These are phyloP conservation scores for Cladosporium halotolerans DNA, from an alignment of 2,329 filamentous ascomycete genomes.

Conservation along the genomic window DNA sequence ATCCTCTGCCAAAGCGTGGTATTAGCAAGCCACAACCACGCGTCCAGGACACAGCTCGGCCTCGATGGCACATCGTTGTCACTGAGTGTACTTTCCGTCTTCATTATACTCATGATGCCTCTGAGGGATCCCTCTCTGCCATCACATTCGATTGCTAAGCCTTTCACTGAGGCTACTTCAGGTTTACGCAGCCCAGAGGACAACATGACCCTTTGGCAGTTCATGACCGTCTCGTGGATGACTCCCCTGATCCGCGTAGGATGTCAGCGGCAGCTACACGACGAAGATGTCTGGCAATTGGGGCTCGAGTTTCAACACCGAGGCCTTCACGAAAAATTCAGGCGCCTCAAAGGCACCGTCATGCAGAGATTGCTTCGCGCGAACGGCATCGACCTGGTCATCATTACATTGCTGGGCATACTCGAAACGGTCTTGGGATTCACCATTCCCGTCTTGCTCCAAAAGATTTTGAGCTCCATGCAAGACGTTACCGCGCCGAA, in stretches of 20 bases:
- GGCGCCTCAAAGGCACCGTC: constrained; percentile 65
- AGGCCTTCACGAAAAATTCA: constrained; percentile 67
- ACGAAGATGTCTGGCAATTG: constrained; percentile 76
- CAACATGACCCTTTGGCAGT: constrained; percentile 71
- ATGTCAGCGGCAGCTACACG: constrained; percentile 59
- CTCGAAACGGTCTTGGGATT: constrained; percentile 52
- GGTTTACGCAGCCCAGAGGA: constrained; percentile 72
- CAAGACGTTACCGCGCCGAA: constrained; percentile 46
- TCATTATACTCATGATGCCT: constrained; percentile 61
- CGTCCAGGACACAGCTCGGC: constrained; percentile 18
- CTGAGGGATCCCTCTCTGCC: constrained; percentile 55
- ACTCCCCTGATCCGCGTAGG: constrained; percentile 63
- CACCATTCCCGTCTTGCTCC: constrained; percentile 62
- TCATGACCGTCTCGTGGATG: constrained; percentile 81
- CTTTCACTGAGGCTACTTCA: constrained; percentile 50
- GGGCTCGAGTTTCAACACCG: constrained; percentile 76
- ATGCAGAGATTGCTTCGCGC: constrained; percentile 63
- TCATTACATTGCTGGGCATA: constrained; percentile 59
- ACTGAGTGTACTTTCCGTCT: constrained; percentile 42
- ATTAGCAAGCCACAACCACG: constrained; percentile 14
- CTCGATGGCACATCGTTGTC: constrained; percentile 31
- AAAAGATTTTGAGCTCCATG: constrained; percentile 64
- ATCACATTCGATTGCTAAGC: constrained; percentile 52
- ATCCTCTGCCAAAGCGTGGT: constrained; percentile 22
- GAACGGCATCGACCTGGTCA: constrained; percentile 71